Conservation (phyloP, 192 early-diverging fungal species). For the Backusella morwellensis region DNA sequence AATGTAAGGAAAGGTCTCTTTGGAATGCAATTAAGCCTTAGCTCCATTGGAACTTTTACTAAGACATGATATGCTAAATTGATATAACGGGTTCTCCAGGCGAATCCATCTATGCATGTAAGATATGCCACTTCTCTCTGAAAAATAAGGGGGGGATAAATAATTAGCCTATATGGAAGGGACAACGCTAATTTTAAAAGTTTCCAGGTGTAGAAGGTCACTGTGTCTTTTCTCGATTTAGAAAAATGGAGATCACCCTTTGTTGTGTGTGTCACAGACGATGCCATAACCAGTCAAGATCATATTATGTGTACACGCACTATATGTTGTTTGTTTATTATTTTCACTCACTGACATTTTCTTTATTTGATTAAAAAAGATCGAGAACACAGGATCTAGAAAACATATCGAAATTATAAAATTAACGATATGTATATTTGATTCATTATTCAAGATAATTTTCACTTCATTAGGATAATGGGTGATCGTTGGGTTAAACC, state of each 20-base stretch:
- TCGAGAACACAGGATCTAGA: no score
- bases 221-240: neutral
- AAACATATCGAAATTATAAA: no score
- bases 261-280: neutral
- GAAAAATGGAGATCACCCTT: neutral
- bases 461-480: no score
- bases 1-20: no score
- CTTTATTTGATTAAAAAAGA: neutral
- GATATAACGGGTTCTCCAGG: no score
- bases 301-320: neutral
- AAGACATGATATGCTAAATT: no score
- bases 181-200: neutral
- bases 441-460: no score
- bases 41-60: no score
- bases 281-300: neutral
- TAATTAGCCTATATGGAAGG: neutral
- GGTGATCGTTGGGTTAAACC: no score
- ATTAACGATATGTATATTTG: no score
- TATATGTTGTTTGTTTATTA: neutral
- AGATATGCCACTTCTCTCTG: neutral
- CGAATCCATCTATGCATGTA: no score
- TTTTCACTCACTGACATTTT: neutral
- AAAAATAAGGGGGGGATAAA: neutral
- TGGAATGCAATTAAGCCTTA: no score
- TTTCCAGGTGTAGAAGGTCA: neutral